These are phyloP conservation scores for Verticillium klebahnii DNA, from an alignment of 2,329 filamentous ascomycete genomes.

Conservation along the genomic window DNA sequence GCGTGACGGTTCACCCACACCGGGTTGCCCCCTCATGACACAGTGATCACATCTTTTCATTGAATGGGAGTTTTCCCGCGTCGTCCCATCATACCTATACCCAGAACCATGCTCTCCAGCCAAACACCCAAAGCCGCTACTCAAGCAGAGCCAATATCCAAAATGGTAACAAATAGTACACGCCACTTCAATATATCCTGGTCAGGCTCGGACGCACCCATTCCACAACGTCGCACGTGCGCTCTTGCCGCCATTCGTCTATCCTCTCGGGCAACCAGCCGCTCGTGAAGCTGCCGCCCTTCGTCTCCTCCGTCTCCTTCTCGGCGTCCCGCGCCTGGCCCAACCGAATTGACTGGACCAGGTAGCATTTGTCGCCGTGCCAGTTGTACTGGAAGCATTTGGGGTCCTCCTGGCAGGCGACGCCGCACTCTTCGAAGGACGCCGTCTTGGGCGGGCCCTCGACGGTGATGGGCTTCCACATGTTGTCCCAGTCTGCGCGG, in stretches of 20 bases:
- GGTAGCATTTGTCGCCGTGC: constrained; percentile 14
- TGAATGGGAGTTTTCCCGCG: background rate
- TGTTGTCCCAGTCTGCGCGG: constrained; percentile 6
- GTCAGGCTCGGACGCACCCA: constrained; percentile 16
- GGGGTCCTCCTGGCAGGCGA: constrained; percentile 13
- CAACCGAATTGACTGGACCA: constrained; percentile 12
- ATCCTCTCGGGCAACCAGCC: constrained; percentile 16
- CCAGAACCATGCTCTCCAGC: background rate
- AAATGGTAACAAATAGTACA: background rate
- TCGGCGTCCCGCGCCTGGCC: constrained; percentile 13
- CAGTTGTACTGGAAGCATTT: constrained; percentile 17
- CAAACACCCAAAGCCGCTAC: background rate
- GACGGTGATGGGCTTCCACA: background rate
- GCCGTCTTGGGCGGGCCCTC: constrained; percentile 2
- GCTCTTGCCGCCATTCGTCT: constrained; percentile 10
- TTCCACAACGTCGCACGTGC: constrained; percentile 10
- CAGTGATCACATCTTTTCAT: background rate
- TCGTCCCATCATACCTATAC: background rate
- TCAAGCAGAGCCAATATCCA: background rate
- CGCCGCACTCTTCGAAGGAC: constrained; percentile 12
- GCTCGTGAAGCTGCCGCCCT: constrained; percentile 13
- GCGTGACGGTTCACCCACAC: too few species aligned
- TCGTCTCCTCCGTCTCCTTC: constrained; percentile 2
- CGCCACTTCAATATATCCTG: constrained; percentile 5
- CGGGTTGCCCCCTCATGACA: too few species aligned